Conservation (phyloP, 148 eudicot genomes). For the Mesembryanthemum crystallinum region DNA sequence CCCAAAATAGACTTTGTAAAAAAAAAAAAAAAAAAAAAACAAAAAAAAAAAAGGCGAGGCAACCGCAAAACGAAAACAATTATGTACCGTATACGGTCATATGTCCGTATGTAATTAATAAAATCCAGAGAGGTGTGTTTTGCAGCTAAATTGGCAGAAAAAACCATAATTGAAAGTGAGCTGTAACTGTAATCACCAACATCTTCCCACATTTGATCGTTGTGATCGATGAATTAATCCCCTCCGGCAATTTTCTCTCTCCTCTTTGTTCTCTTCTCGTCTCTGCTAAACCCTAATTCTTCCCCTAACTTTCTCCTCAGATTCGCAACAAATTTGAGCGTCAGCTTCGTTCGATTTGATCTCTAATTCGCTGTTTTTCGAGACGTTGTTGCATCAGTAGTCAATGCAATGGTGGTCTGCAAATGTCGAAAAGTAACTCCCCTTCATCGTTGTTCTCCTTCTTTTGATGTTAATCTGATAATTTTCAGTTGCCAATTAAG, state of each 20-base stretch:
- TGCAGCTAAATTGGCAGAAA: too few relatives aligned
- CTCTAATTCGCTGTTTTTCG: slow-evolving; percentile 17
- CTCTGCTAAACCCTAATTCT: slow-evolving; percentile 32
- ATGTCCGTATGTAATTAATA: too few relatives aligned
- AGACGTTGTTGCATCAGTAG: slow-evolving; percentile 14
- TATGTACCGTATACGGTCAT: too few relatives aligned
- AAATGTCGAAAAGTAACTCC: slow-evolving; percentile 87
- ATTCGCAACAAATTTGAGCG: slow-evolving; percentile 15
- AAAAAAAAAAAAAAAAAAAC: too few relatives aligned
- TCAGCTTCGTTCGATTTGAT: slow-evolving; percentile 9
- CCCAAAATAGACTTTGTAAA: too few relatives aligned
- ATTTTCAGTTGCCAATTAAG: not conserved
- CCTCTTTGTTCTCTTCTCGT: not conserved
- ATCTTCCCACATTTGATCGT: not conserved
- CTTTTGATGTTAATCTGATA: not conserved
- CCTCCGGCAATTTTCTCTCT: slow-evolving; percentile 8
- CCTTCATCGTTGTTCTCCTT: not conserved
- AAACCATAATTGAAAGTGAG: too few relatives aligned
- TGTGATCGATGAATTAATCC: not conserved
- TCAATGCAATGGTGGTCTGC: slow-evolving; percentile 90
- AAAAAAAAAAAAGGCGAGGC: too few relatives aligned
- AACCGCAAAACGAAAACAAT: too few relatives aligned
- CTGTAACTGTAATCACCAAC: too few relatives aligned
- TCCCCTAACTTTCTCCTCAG: slow-evolving; percentile 18
- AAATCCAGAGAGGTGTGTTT: too few relatives aligned